These are phyloP conservation scores for Hygrophorus pudorinus DNA, from an alignment of 768 basidiomycete genomes.

Conservation along the genomic window DNA sequence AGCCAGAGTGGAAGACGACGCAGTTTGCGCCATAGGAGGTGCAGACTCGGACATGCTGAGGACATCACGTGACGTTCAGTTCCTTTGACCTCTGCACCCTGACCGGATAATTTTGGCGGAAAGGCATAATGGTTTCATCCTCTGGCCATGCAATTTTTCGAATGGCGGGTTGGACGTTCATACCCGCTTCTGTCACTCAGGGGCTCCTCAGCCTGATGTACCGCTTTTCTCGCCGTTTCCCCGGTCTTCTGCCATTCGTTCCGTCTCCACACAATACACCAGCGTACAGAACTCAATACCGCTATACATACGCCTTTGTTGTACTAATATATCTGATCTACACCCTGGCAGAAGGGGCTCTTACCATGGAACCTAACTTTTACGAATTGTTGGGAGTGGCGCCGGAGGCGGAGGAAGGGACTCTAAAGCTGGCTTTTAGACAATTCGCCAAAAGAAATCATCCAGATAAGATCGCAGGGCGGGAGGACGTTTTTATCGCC, in stretches of 20 bases:
- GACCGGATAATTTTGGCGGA: too few relatives aligned
- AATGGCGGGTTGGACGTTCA: too few relatives aligned
- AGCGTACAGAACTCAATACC: conserved; percentile 34
- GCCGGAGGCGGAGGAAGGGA: conserved; percentile 53
- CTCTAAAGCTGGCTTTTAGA: conserved; percentile 64
- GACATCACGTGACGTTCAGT: too few relatives aligned
- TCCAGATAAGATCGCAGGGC: conserved; percentile 63
- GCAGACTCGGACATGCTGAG: too few relatives aligned
- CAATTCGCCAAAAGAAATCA: conserved; percentile 66
- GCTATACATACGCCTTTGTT: conserved; percentile 50
- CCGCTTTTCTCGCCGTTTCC: too few relatives aligned
- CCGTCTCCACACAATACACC: not conserved
- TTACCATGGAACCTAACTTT: conserved; percentile 58
- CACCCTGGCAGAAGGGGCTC: conserved; percentile 48
- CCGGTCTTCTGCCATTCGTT: not conserved
- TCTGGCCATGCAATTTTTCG: too few relatives aligned
- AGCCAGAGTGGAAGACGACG: too few relatives aligned
- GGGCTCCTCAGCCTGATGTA: too few relatives aligned
- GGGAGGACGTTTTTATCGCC: conserved; percentile 57
- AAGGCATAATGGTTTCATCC: too few relatives aligned
- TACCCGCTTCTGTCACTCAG: too few relatives aligned
- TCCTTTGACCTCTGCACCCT: too few relatives aligned
- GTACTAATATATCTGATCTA: conserved; percentile 59
- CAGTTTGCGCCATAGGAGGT: too few relatives aligned
- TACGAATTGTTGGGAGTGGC: conserved; percentile 64